Evolutionary conservation across 345 rosid genomes (phyloP).

Genomic region (Salix dunnii): DNA sequence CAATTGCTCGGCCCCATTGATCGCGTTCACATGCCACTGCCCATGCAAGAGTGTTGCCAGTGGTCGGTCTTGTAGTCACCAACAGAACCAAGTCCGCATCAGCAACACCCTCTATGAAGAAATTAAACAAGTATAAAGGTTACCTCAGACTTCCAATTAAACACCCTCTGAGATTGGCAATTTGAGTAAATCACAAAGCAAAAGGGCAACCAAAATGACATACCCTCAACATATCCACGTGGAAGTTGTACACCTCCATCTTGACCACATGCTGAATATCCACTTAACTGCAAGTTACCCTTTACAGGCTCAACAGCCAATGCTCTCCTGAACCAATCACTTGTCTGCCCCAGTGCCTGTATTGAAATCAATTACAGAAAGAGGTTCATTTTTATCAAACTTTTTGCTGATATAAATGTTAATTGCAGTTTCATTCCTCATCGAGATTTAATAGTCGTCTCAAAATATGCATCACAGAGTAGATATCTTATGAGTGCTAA

Average conservation of each 20-base stretch:
- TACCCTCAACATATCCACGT: conserved; percentile 90
- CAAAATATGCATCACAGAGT: not conserved
- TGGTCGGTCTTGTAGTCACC: conserved; percentile 98
- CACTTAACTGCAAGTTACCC: conserved; percentile 93
- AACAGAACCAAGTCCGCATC: conserved; percentile 88
- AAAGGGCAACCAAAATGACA: conserved; percentile 13
- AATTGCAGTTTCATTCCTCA: not conserved
- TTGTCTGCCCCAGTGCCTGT: conserved; percentile 95
- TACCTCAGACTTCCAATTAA: not conserved
- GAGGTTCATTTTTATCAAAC: conserved; percentile 10
- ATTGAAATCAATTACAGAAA: conserved; percentile 23
- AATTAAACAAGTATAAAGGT: conserved; percentile 5
- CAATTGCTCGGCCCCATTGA: conserved; percentile 99
- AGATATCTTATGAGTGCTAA: conserved; percentile 8
- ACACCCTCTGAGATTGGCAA: not conserved
- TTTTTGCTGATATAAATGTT: not conserved
- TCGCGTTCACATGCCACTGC: conserved; percentile 99
- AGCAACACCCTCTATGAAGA: conserved; percentile 72
- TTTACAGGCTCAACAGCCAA: conserved; percentile 96
- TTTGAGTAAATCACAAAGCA: conserved; percentile 4
- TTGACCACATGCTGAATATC: conserved; percentile 99
- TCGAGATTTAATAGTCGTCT: not conserved
- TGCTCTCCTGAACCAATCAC: conserved; percentile 87
- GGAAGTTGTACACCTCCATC: conserved; percentile 99
- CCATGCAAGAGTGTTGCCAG: conserved; percentile 99